A percentile compares a stretch with the other conserved stretches of the same genome.
Conservation (phyloP, 805 yeast species). For the Vanderwaltozyma verrucispora region DNA sequence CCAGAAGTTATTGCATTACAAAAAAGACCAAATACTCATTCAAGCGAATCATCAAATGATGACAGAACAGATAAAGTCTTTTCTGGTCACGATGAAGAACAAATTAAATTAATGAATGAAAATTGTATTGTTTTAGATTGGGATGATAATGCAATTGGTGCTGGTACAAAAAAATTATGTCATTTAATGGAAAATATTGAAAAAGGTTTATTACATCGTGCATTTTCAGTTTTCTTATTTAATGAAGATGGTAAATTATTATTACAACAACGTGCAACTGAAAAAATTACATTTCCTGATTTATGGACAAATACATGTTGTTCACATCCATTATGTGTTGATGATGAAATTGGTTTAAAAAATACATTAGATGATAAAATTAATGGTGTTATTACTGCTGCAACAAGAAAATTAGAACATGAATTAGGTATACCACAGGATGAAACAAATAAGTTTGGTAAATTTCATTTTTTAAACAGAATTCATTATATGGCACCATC, state of each 20-base stretch:
- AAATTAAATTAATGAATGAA: slow-evolving; percentile 91
- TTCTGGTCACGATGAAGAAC: slow-evolving; percentile 86
- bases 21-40: slow-evolving; percentile 47
- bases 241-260: slow-evolving; percentile 65
- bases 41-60: slow-evolving; percentile 26
- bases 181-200: slow-evolving; percentile 83
- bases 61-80: slow-evolving; percentile 38
- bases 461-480: slow-evolving; percentile 78
- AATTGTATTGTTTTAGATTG: slow-evolving; percentile 88
- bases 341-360: slow-evolving; percentile 61
- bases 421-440: slow-evolving; percentile 73
- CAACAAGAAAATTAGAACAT: slow-evolving; percentile 84
- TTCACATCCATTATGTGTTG: slow-evolving; percentile 88
- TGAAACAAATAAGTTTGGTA: slow-evolving; percentile 47
- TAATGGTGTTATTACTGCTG: slow-evolving; percentile 76
- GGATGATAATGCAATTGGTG: slow-evolving; percentile 80
- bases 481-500: slow-evolving; percentile 90
- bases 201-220: slow-evolving; percentile 83
- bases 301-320: slow-evolving; percentile 99
- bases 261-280: slow-evolving; percentile 91
- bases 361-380: slow-evolving; percentile 39
- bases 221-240: slow-evolving; percentile 91
- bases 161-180: slow-evolving; percentile 87
- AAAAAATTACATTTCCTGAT: slow-evolving; percentile 90
- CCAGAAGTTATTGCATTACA: slow-evolving; percentile 58